Evolutionary conservation across 148 eudicot genomes (phyloP).

Genomic region (Spergularia marina): DNA sequence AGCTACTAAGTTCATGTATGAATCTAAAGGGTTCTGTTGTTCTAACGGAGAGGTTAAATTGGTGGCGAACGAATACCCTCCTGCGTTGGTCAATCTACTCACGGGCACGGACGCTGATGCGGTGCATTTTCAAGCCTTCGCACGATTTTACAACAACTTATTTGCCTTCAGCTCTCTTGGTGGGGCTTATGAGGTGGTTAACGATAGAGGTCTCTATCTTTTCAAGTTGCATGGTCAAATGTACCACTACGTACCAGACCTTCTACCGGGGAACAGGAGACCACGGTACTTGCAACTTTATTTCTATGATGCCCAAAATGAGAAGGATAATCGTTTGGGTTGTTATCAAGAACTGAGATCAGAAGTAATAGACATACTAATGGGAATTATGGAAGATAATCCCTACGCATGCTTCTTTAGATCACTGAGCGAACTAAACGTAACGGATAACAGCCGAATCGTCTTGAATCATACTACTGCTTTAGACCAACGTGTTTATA

Average conservation of each 20-base stretch:
- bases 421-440: neutral
- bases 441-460: neutral
- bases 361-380: neutral
- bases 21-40: neutral
- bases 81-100: neutral
- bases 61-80: neutral
- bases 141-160: neutral
- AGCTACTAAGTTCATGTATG: neutral
- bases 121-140: neutral
- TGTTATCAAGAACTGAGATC: no score
- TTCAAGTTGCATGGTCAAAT: neutral
- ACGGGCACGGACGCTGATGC: neutral
- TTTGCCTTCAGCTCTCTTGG: neutral
- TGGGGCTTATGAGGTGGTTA: neutral
- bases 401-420: constrained; percentile 10
- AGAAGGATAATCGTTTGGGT: no score
- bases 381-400: neutral
- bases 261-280: neutral
- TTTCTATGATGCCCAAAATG: neutral
- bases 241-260: neutral
- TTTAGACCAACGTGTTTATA: neutral
- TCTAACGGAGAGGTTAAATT: neutral
- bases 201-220: neutral
- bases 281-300: neutral
- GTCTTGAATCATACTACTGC: neutral